phyloP scores from a whole-genome alignment of 2,329 filamentous ascomycete genomes.

The Triangularia verruculosa region DNA sequence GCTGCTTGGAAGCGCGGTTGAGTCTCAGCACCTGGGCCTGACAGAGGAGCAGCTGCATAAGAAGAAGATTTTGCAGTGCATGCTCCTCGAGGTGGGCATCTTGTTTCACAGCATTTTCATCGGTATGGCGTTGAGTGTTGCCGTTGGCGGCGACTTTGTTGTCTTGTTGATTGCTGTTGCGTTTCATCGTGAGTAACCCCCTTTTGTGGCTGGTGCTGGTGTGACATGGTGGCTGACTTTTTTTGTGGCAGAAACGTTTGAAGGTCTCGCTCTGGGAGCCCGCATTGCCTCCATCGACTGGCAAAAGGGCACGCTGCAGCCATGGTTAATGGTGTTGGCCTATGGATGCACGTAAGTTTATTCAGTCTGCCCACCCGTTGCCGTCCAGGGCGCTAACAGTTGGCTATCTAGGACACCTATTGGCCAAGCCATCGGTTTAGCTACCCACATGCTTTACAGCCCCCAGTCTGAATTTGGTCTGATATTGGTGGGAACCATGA shows the following conservation, averaged over 20 bases:
- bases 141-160: conserved; percentile 73
- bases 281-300: conserved; percentile 83
- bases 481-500: conserved; percentile 82
- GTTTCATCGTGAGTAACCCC: conserved; percentile 59
- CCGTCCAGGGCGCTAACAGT: no score
- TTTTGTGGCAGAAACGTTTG: conserved; percentile 67
- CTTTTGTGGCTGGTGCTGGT: not conserved
- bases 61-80: conserved; percentile 70
- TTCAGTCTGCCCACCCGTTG: no score
- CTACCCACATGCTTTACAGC: conserved; percentile 76
- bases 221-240: not conserved
- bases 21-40: conserved; percentile 24
- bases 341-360: conserved; percentile 52
- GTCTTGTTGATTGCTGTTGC: conserved; percentile 79
- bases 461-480: conserved; percentile 72
- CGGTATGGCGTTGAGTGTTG: conserved; percentile 79
- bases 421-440: conserved; percentile 77
- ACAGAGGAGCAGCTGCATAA: conserved; percentile 57
- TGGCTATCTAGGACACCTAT: conserved; percentile 66
- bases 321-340: conserved; percentile 78
- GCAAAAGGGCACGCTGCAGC: conserved; percentile 66
- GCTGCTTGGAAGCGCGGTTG: conserved; percentile 6
- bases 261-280: conserved; percentile 80
- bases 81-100: conserved; percentile 78
- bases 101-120: conserved; percentile 85